Percentiles rank a stretch among this genome's conserved stretches.
Conservation (phyloP, 148 eudicot species). For the Rhododendron williamsianum region DNA sequence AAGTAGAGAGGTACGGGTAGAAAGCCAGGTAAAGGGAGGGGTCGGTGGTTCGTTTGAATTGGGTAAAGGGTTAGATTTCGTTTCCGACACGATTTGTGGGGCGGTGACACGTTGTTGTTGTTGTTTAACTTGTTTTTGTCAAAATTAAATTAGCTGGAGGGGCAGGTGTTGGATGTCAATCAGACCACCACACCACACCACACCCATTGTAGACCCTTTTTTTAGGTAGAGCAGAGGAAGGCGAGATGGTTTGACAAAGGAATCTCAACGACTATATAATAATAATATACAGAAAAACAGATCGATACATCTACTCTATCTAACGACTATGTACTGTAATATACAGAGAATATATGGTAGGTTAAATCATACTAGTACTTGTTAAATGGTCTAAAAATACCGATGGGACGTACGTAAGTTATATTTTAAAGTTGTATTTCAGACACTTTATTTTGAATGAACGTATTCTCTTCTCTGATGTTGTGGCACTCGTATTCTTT, state of each 20-base stretch:
- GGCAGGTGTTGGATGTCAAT: background rate
- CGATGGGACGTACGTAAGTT: too few species aligned
- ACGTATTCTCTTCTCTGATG: too few species aligned
- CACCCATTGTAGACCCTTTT: background rate
- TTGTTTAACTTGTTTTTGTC: background rate
- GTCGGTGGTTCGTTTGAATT: background rate
- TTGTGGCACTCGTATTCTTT: too few species aligned
- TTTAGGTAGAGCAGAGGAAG: background rate
- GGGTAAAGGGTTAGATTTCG: background rate
- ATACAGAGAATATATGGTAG: too few species aligned
- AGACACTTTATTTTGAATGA: too few species aligned
- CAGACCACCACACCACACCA: background rate
- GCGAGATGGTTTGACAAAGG: constrained; percentile 6
- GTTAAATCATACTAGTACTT: too few species aligned
- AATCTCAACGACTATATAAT: background rate
- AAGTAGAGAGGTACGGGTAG: too few species aligned
- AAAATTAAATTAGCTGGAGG: background rate
- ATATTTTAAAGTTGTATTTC: too few species aligned
- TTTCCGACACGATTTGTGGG: background rate
- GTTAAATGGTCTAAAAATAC: too few species aligned
- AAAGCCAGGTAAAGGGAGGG: background rate
- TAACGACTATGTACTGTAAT: too few species aligned
- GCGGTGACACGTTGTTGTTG: constrained; percentile 6
- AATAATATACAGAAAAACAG: background rate
- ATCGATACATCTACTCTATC: background rate